Percentiles rank a stretch among this genome's conserved stretches.
Evolutionary conservation across 148 eudicot genomes (phyloP).

Genomic region (Vaccinium macrocarpon): DNA sequence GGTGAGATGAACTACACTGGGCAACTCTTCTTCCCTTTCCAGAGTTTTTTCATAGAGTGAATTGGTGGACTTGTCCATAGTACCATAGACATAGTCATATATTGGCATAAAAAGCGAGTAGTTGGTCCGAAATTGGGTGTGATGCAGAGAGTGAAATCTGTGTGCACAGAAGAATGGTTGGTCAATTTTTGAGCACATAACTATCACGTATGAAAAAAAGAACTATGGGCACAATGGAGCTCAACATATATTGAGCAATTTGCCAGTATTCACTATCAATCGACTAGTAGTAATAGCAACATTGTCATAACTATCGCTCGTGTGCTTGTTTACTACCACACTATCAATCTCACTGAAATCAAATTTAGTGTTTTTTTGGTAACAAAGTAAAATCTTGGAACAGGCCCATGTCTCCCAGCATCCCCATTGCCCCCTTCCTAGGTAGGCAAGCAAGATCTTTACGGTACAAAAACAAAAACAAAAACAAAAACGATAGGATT

Average conservation of each 20-base stretch:
- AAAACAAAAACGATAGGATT: too few species aligned
- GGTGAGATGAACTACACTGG: constrained; percentile 41
- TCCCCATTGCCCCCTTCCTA: neutral
- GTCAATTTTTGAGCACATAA: neutral
- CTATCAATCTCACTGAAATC: neutral
- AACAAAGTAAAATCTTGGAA: neutral
- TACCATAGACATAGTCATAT: constrained; percentile 46
- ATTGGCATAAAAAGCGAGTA: constrained; percentile 50
- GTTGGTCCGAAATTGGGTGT: constrained; percentile 49
- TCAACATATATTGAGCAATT: neutral
- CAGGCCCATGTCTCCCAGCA: neutral
- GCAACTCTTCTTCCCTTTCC: constrained; percentile 19
- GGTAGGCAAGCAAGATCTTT: neutral
- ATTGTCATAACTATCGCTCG: neutral
- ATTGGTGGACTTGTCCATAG: constrained; percentile 36
- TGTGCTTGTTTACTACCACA: neutral
- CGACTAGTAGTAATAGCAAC: neutral
- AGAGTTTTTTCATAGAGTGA: constrained; percentile 28
- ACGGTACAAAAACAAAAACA: too few species aligned
- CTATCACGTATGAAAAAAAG: neutral
- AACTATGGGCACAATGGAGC: neutral
- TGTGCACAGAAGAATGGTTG: neutral
- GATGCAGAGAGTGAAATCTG: constrained; percentile 35
- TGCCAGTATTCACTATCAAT: neutral
- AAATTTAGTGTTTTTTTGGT: neutral